A percentile compares a stretch with the other conserved stretches of the same genome.
Evolutionary conservation across 2,329 filamentous ascomycete genomes (phyloP).

Genomic region (Emergomyces orientalis): DNA sequence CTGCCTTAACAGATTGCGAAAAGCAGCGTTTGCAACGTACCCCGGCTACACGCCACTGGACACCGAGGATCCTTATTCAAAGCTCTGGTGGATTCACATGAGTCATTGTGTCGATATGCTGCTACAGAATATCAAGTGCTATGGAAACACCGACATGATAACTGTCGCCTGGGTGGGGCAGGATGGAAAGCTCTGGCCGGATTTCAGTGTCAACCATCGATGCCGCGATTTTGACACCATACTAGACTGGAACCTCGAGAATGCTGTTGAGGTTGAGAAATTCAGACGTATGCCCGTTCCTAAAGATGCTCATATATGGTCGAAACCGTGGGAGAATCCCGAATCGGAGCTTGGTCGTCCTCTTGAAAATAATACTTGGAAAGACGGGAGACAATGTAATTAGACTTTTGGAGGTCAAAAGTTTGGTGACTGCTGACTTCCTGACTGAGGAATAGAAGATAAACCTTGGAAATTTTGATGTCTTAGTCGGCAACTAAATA

Average conservation of each 20-base stretch:
- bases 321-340: not conserved
- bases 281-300: conserved; percentile 7
- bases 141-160: conserved; percentile 25
- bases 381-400: conserved; percentile 1
- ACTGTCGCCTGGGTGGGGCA: conserved; percentile 28
- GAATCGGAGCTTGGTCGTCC: conserved; percentile 6
- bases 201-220: conserved; percentile 26
- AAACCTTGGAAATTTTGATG: not conserved
- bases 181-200: conserved; percentile 23
- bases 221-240: conserved; percentile 24
- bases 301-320: conserved; percentile 8
- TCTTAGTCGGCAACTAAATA: no score
- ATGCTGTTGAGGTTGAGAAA: conserved; percentile 11
- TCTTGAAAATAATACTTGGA: conserved; percentile 1
- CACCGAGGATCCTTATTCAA: not conserved
- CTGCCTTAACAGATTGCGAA: conserved; percentile 30
- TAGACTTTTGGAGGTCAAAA: not conserved
- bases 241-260: conserved; percentile 13
- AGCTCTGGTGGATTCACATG: conserved; percentile 21
- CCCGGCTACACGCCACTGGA: conserved; percentile 15
- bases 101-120: conserved; percentile 32
- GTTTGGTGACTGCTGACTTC: not conserved
- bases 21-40: conserved; percentile 16
- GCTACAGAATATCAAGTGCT: conserved; percentile 27
- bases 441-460: not conserved